Evolutionary conservation across 352 stramenopile species (phyloP).

Genomic region (Pseudoperonospora humuli): DNA sequence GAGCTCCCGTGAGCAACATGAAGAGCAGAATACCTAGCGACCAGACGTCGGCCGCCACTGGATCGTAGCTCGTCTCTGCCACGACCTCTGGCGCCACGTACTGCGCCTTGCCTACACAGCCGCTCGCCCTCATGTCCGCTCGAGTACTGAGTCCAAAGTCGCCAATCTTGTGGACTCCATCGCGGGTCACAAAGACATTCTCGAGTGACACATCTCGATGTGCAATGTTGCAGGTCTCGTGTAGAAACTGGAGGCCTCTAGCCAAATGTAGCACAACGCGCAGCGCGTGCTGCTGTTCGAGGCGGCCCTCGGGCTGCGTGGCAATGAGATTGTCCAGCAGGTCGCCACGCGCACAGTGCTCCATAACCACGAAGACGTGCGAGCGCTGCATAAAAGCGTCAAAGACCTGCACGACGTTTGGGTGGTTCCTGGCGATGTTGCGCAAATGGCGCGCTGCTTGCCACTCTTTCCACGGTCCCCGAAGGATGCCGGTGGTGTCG

Average conservation of each 20-base stretch:
- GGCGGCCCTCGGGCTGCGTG: constrained; percentile 17
- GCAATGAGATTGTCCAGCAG: constrained; percentile 29
- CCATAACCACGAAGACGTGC: constrained; percentile 41
- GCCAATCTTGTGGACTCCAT: constrained; percentile 39
- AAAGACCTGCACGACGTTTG: constrained; percentile 32
- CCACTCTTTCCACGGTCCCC: constrained; percentile 24
- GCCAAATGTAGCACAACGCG: constrained; percentile 25
- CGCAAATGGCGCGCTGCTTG: constrained; percentile 16
- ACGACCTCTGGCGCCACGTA: constrained; percentile 37
- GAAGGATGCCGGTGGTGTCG: constrained; percentile 3
- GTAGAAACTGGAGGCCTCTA: constrained; percentile 22
- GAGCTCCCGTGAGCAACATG: constrained; percentile 46
- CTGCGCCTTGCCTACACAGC: constrained; percentile 24
- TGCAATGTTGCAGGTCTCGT: constrained; percentile 19
- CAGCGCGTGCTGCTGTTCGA: constrained; percentile 24
- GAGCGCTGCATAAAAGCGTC: constrained; percentile 29
- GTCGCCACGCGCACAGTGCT: constrained; percentile 45
- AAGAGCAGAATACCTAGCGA: constrained; percentile 53
- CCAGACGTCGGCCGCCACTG: constrained; percentile 40
- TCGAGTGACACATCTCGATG: constrained; percentile 62
- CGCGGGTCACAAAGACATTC: constrained; percentile 40
- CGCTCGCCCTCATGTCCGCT: constrained; percentile 13
- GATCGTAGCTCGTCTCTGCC: constrained; percentile 17
- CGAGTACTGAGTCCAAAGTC: constrained; percentile 44
- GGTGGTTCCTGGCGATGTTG: constrained; percentile 12